Percentiles rank a stretch among this genome's conserved stretches.
phyloP scores from a whole-genome alignment of 768 basidiomycete genomes.

The Boletus speciosus region DNA sequence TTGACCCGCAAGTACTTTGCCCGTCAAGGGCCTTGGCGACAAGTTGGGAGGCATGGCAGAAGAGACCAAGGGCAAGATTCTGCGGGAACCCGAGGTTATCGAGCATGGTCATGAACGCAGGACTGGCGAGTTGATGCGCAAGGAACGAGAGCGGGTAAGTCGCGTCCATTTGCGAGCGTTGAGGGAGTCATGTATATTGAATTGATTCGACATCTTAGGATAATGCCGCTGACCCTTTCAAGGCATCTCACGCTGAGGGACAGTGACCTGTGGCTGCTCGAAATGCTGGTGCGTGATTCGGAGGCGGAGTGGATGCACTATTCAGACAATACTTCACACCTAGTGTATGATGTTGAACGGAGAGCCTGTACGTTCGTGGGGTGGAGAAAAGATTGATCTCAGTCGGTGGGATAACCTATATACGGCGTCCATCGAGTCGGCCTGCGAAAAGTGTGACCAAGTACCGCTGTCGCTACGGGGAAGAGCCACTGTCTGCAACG shows the following conservation, averaged over 20 bases:
- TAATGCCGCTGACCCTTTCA: constrained; percentile 1
- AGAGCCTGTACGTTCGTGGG: neutral
- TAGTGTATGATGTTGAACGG: neutral
- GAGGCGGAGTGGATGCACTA: neutral
- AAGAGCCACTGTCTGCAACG: neutral
- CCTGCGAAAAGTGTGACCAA: too few relatives aligned
- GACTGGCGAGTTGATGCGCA: constrained; percentile 40
- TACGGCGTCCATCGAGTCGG: neutral
- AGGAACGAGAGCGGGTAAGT: constrained; percentile 30
- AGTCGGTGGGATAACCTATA: neutral
- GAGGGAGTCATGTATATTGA: neutral
- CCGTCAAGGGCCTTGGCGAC: constrained; percentile 30
- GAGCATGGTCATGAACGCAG: constrained; percentile 38
- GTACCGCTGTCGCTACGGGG: neutral
- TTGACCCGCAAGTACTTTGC: neutral
- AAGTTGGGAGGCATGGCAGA: constrained; percentile 38
- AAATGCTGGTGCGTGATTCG: neutral
- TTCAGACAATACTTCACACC: neutral
- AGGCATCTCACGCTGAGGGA: neutral
- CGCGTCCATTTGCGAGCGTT: too few relatives aligned
- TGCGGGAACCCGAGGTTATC: constrained; percentile 33
- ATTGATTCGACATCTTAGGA: neutral
- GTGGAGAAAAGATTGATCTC: neutral
- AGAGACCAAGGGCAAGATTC: constrained; percentile 39
- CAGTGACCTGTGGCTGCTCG: neutral